Evolutionary conservation across 2,329 filamentous ascomycete species (phyloP), one percentile per base, ranked within the genome.

Genomic region (Leptographium lundbergii): DNA sequence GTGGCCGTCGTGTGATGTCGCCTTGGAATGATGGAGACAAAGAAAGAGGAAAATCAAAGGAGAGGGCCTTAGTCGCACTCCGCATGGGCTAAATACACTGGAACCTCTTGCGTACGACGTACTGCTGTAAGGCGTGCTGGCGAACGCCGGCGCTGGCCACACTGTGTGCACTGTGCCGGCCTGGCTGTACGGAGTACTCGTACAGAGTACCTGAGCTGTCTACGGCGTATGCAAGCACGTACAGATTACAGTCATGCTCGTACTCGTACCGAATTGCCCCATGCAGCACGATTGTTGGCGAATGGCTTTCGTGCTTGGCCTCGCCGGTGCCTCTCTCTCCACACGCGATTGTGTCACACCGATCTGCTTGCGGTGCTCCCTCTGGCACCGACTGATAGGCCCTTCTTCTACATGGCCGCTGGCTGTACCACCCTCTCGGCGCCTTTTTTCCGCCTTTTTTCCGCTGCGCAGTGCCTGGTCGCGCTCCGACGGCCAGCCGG

Each of bases 231-330:
- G 27, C n/a, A n/a, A n/a, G n/a, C n/a, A n/a, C n/a, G n/a, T n/a
- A n/a, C n/a, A n/a, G n/a, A n/a, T n/a, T n/a, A n/a, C n/a, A n/a
- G n/a, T n/a, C n/a, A n/a, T n/a, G n/a, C 36, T 13, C 14, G 36
- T 39, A 11, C 7, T 13, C 36, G 10, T 11, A 6, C 11, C 22
- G 6, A 50, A 59, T 45, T 13, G 29, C 34, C 17, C 36, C 39
- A 59, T 54, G 36, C 17, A 54, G 52, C 42, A 54, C 57, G 52
- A 59, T 56, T 55, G 57, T 59, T 59, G 57, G 57, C 53, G 57
- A 59, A 59, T 59, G 53, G 53, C 57, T 59, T 54, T 42, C 51
- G 51, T 55, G 57, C 52, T 55, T 17, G 14, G 47, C 10, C 6
- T 57, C 11, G 13, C 11, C 22, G 29, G 54, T 32, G 6, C 36